A percentile compares a stretch with the other conserved stretches of the same genome.
These are phyloP conservation scores for Blastosporella zonata DNA, from an alignment of 1,284 basidiomycete species.

Conservation along the genomic window DNA sequence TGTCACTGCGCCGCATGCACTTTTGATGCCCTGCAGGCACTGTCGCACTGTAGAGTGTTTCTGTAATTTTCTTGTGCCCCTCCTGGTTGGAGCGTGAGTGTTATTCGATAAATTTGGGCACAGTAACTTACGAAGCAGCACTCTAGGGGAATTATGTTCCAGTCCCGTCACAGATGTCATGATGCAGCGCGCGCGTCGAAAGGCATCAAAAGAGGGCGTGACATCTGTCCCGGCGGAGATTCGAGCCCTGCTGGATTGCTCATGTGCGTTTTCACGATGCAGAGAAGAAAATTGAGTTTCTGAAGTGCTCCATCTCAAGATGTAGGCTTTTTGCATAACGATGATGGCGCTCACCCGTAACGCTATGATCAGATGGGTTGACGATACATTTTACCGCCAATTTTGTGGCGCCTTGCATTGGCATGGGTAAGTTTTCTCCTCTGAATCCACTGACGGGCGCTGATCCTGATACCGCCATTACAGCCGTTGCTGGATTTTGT, in stretches of 20 bases:
- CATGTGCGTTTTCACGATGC: slow-evolving; percentile 25
- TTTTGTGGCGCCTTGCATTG: slow-evolving; percentile 32
- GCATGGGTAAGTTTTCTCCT: slow-evolving; percentile 26
- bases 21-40: too few species aligned
- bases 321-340: slow-evolving; percentile 10
- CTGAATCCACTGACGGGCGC: background rate
- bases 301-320: slow-evolving; percentile 3
- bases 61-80: too few species aligned
- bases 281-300: too few species aligned
- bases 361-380: slow-evolving; percentile 23
- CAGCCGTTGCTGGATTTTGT: slow-evolving; percentile 16
- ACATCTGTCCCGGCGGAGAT: slow-evolving; percentile 25
- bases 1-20: too few species aligned
- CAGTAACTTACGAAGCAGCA: slow-evolving; percentile 14
- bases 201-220: slow-evolving; percentile 21
- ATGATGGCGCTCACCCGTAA: background rate
- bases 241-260: slow-evolving; percentile 29
- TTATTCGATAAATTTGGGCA: background rate
- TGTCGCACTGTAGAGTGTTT: too few species aligned
- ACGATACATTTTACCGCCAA: slow-evolving; percentile 30
- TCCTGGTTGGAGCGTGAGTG: slow-evolving; percentile 28
- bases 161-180: slow-evolving; percentile 31
- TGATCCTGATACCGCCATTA: background rate
- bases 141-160: slow-evolving; percentile 31
- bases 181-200: slow-evolving; percentile 24